A percentile compares a stretch with the other conserved stretches of the same genome.
These are phyloP conservation scores for Bocquillonia castaneifolia DNA, from an alignment of 441 rosid genomes.

Conservation along the genomic window DNA sequence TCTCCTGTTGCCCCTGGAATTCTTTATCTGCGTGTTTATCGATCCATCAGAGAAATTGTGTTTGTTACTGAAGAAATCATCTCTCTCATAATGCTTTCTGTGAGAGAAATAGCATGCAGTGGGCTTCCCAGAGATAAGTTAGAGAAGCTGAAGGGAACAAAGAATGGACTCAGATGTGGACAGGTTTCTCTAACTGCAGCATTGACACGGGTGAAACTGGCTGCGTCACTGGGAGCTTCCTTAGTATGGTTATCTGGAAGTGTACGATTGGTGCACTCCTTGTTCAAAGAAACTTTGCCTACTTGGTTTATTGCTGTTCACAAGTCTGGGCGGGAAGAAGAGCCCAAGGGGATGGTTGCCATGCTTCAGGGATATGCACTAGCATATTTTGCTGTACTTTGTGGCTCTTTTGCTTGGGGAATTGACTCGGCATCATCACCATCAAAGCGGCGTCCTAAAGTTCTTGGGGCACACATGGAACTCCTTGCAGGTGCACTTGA, in stretches of 20 bases:
- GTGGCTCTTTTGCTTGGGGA: slow-evolving; percentile 96
- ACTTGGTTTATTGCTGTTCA: slow-evolving; percentile 89
- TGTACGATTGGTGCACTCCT: slow-evolving; percentile 58
- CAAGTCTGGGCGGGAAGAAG: slow-evolving; percentile 48
- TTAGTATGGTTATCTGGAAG: slow-evolving; percentile 89
- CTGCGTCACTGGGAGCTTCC: slow-evolving; percentile 91
- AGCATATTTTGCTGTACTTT: slow-evolving; percentile 75
- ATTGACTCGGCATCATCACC: slow-evolving; percentile 68
- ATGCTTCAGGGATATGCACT: slow-evolving; percentile 87
- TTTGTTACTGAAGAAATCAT: slow-evolving; percentile 82
- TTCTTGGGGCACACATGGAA: slow-evolving; percentile 70
- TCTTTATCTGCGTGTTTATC: slow-evolving; percentile 71
- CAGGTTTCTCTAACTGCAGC: slow-evolving; percentile 79
- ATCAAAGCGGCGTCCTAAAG: slow-evolving; percentile 67
- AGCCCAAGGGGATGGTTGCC: slow-evolving; percentile 53
- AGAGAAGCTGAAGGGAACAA: slow-evolving; percentile 61
- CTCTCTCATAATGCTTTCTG: slow-evolving; percentile 74
- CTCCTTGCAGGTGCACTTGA: slow-evolving; percentile 80
- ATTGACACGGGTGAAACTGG: slow-evolving; percentile 69
- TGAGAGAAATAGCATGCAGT: slow-evolving; percentile 62
- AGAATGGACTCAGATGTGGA: slow-evolving; percentile 64
- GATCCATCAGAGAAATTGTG: slow-evolving; percentile 65
- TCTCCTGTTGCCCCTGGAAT: slow-evolving; percentile 95
- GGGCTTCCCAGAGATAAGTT: slow-evolving; percentile 48
- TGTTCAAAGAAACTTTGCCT: slow-evolving; percentile 83